Evolutionary conservation across 306 rosid species (phyloP), one percentile per base, ranked within the genome.

Genomic region (Rubus idaeus): DNA sequence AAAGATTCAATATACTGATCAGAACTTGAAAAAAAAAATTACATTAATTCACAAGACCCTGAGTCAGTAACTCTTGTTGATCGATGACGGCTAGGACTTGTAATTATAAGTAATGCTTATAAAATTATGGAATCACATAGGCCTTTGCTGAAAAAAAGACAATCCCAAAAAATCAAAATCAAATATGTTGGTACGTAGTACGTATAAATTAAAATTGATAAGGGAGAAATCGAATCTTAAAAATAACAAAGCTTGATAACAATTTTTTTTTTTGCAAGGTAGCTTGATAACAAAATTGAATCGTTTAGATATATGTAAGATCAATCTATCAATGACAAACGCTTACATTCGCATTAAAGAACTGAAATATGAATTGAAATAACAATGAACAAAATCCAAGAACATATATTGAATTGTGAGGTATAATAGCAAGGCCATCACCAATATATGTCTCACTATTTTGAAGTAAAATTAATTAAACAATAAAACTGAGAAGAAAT

Each of bases 351-450:
- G 26, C 14, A 26, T 20, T 47, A 42, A 77, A 69, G 23, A 71
- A 64, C 50, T 3, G 14, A 51, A 67, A 44, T 68, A 71, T 26
- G 58, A 64, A 74, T 51, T 9, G 16, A 70, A 46, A 73, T 55
- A 68, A 10, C 73, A 77, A 55, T 35, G 75, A 45, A 79, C 62
- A 74, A 74, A 86, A 50, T 55, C 76, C 44, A 41, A 77, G 51
- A 66, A 57, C 68, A 62, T 46, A 60, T 45, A 60, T 60, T 68
- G 73, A 68, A 75, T 63, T 69, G 69, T 20, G 52, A 56, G 42
- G 53, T n/a, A 12, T 4, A 37, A 21, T 20, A n/a, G 41, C 37
- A 40, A 20, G 41, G 8, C 44, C 18, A 77, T 17, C 57, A 75
- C 8, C 40, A 30, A 61, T 5, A 30, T 42, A n/a, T 44, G 66